Conservation (phyloP, 73 alveolate genomes). For the Tetrahymena malaccensis region DNA sequence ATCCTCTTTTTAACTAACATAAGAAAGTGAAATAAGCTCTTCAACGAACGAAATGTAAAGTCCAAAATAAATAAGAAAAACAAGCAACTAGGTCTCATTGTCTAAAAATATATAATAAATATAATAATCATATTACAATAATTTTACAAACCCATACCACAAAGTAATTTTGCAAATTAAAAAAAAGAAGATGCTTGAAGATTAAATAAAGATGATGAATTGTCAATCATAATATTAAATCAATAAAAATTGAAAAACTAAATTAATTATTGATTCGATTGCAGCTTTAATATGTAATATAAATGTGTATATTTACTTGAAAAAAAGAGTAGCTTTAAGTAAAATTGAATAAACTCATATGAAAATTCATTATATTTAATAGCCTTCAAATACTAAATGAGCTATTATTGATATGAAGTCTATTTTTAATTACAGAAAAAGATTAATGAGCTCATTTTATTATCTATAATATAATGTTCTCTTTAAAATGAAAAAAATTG, state of each 20-base stretch:
- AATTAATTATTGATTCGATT: too few species aligned
- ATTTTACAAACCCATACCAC: background rate
- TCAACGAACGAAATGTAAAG: background rate
- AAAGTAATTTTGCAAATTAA: background rate
- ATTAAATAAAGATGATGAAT: background rate
- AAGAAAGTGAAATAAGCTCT: background rate
- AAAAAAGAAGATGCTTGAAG: background rate
- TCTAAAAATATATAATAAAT: background rate
- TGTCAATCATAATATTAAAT: background rate
- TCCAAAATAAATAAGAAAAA: background rate
- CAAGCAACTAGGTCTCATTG: background rate
- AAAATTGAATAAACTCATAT: too few species aligned
- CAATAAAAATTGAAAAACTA: background rate
- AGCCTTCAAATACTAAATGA: too few species aligned
- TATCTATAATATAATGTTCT: too few species aligned
- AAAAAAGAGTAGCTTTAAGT: too few species aligned
- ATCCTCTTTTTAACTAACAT: background rate
- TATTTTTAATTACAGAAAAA: too few species aligned
- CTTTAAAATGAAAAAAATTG: too few species aligned
- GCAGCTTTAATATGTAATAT: too few species aligned
- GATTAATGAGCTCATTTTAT: too few species aligned
- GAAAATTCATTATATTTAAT: too few species aligned
- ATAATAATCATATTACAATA: background rate
- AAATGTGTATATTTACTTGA: too few species aligned
- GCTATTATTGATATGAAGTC: too few species aligned